Evolutionary conservation across 495 filamentous ascomycete species (phyloP).

Genomic region (Hypoxylon perforatum): DNA sequence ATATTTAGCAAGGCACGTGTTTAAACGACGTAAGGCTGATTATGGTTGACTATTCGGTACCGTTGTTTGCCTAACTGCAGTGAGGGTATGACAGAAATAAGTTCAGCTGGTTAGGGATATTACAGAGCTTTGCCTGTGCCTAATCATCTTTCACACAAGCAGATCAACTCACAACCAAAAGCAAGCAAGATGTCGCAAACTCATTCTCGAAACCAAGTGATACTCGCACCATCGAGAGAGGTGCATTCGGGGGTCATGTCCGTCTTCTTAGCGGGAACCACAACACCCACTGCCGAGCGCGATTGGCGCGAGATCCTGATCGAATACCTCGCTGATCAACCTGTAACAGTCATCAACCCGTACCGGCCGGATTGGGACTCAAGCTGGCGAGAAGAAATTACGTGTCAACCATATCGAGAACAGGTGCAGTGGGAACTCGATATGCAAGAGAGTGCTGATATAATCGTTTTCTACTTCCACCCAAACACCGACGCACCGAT

Average conservation of each 20-base stretch:
- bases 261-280: constrained; percentile 59
- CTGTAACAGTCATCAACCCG: constrained; percentile 70
- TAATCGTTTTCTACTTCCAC: constrained; percentile 68
- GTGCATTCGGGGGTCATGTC: constrained; percentile 37
- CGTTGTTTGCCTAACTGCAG: too few species aligned
- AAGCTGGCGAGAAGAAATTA: constrained; percentile 59
- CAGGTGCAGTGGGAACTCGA: constrained; percentile 72
- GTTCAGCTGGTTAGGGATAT: not conserved
- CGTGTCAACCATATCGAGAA: constrained; percentile 55
- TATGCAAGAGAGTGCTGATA: constrained; percentile 61
- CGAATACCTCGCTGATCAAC: constrained; percentile 48
- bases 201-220: constrained; percentile 42
- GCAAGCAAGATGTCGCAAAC: constrained; percentile 19
- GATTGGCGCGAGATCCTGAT: constrained; percentile 57
- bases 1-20: too few species aligned
- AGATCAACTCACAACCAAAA: not conserved
- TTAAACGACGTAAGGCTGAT: too few species aligned
- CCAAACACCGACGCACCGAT: constrained; percentile 57
- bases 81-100: too few species aligned
- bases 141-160: not conserved
- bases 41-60: too few species aligned
- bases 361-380: constrained; percentile 65
- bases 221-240: constrained; percentile 49
- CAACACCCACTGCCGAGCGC: constrained; percentile 35
- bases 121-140: constrained; percentile 8